Evolutionary conservation across 1,284 basidiomycete genomes (phyloP).

Genomic region (Ceratobasidium sp.): DNA sequence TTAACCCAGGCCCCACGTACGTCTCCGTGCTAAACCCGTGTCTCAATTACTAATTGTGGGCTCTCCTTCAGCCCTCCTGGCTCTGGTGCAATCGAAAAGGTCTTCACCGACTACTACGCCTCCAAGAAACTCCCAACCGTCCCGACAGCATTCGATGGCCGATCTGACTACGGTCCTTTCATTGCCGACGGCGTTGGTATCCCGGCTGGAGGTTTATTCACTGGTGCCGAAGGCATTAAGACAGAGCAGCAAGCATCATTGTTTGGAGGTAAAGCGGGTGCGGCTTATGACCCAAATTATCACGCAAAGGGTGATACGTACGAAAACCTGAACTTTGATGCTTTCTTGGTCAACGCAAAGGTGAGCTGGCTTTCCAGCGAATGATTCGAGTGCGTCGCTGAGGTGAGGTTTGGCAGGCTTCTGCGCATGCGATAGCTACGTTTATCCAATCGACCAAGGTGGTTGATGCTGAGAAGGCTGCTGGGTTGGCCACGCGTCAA

Average conservation of each 20-base stretch:
- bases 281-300: constrained; percentile 36
- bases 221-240: constrained; percentile 43
- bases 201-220: constrained; percentile 41
- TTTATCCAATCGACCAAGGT: constrained; percentile 39
- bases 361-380: constrained; percentile 5
- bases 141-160: constrained; percentile 32
- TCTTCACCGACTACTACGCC: constrained; percentile 36
- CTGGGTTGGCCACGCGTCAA: neutral
- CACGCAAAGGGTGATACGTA: constrained; percentile 43
- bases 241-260: constrained; percentile 18
- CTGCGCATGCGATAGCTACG: constrained; percentile 42
- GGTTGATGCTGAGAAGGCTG: constrained; percentile 40
- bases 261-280: constrained; percentile 37
- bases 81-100: constrained; percentile 39
- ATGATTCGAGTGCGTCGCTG: neutral
- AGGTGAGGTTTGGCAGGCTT: constrained; percentile 14
- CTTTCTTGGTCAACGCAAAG: constrained; percentile 39
- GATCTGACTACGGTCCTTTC: constrained; percentile 41
- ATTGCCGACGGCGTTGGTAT: constrained; percentile 40
- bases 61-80: constrained; percentile 15
- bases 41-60: neutral
- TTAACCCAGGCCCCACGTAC: constrained; percentile 32
- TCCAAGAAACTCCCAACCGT: constrained; percentile 37
- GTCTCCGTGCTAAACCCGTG: neutral
- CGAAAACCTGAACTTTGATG: constrained; percentile 32